These are phyloP conservation scores for Pleurozium schreberi DNA, from an alignment of 225 moss, liverwort and hornwort species.

Conservation along the genomic window DNA sequence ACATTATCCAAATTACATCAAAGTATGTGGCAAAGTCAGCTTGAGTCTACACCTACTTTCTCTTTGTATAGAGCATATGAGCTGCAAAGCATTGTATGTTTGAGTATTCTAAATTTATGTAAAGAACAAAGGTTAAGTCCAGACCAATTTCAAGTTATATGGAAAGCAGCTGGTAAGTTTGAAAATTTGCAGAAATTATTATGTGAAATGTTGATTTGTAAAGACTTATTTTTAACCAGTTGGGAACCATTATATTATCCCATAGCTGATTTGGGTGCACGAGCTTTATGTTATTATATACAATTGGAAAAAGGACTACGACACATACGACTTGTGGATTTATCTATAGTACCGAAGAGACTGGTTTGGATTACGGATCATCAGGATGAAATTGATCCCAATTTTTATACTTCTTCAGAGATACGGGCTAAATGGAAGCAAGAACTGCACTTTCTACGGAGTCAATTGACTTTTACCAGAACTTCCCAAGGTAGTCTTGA, in stretches of 20 bases:
- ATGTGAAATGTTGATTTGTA: background rate
- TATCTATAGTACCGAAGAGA: background rate
- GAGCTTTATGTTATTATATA: no score
- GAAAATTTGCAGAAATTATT: background rate
- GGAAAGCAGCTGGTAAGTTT: background rate
- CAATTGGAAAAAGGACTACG: no score
- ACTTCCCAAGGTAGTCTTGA: rapidly evolving
- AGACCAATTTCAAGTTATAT: background rate
- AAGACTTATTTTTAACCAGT: no score
- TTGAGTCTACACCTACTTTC: background rate
- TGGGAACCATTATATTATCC: no score
- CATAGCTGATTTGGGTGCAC: no score
- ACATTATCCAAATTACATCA: background rate
- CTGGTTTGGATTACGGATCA: background rate
- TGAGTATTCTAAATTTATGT: background rate
- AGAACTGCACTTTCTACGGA: background rate
- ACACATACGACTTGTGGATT: background rate
- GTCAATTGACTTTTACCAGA: background rate
- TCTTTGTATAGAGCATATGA: background rate
- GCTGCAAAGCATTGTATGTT: background rate
- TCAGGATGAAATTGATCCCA: background rate
- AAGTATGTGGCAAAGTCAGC: background rate
- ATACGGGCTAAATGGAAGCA: background rate
- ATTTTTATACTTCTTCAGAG: background rate
- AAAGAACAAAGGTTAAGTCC: background rate